Percentiles rank a stretch among this genome's conserved stretches.
phyloP scores from a whole-genome alignment of 306 rosid genomes.

The Vigna hirtella region DNA sequence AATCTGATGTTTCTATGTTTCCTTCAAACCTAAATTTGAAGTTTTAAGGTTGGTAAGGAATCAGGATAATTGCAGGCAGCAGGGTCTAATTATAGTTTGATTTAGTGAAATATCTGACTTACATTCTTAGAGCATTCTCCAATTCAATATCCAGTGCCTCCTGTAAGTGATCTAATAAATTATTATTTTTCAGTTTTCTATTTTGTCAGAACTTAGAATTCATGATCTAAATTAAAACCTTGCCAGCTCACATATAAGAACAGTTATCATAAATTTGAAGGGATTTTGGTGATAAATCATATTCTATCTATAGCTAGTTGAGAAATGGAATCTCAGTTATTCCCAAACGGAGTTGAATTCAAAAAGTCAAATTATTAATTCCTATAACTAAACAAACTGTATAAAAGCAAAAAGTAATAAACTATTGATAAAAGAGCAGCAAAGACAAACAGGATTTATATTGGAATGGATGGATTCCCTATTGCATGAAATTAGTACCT shows the following conservation, averaged over 20 bases:
- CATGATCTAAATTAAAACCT: neutral
- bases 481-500: constrained; percentile 2
- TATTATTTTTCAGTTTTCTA: constrained; percentile 13
- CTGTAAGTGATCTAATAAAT: constrained; percentile 19
- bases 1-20: neutral
- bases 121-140: neutral
- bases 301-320: neutral
- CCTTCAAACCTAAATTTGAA: constrained; percentile 12
- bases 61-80: neutral
- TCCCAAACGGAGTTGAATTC: neutral
- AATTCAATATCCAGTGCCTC: neutral
- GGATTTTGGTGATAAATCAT: constrained; percentile 11
- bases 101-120: constrained; percentile 3
- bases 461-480: constrained; percentile 15
- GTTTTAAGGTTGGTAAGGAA: neutral
- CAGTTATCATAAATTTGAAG: neutral
- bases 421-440: constrained; percentile 8
- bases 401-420: constrained; percentile 14
- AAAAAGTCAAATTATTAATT: constrained; percentile 11
- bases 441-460: constrained; percentile 5
- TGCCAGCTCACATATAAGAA: neutral
- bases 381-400: neutral
- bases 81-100: neutral
- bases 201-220: neutral
- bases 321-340: constrained; percentile 29